Evolutionary conservation across 2,329 filamentous ascomycete genomes (phyloP).

Genomic region (Aspergillus japonicus): DNA sequence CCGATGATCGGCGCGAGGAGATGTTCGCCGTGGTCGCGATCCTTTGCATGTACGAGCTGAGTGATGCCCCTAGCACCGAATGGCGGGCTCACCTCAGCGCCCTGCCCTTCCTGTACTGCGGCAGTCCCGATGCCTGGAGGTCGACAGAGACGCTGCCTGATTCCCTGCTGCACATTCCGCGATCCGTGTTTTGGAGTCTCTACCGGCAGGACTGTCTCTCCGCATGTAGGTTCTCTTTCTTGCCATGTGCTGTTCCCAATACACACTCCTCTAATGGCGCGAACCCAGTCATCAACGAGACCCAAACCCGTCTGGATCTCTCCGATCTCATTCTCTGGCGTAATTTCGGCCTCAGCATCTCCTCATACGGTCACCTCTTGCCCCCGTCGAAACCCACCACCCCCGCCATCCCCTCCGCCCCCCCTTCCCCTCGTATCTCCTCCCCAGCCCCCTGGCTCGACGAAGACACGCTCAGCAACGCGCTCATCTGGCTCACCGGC

Average conservation of each 20-base stretch:
- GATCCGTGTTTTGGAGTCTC: slow-evolving; percentile 22
- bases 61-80: slow-evolving; percentile 18
- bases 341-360: slow-evolving; percentile 14
- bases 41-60: slow-evolving; percentile 17
- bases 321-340: slow-evolving; percentile 18
- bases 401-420: no score
- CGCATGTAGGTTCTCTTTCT: slow-evolving; percentile 15
- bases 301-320: slow-evolving; percentile 15
- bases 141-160: neutral
- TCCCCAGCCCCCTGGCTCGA: neutral
- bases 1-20: slow-evolving; percentile 14
- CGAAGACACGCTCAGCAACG: slow-evolving; percentile 18
- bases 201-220: slow-evolving; percentile 19
- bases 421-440: no score
- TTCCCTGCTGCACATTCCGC: neutral
- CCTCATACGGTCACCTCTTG: neutral
- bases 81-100: slow-evolving; percentile 20
- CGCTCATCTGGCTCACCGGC: slow-evolving; percentile 19
- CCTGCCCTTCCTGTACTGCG: slow-evolving; percentile 8
- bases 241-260: no score
- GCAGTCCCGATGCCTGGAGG: neutral
- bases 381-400: neutral
- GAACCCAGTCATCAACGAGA: slow-evolving; percentile 17
- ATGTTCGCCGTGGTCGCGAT: slow-evolving; percentile 21
- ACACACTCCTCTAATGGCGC: no score